phyloP scores from a whole-genome alignment of 2,329 filamentous ascomycete genomes.

The Penicillium sp. region DNA sequence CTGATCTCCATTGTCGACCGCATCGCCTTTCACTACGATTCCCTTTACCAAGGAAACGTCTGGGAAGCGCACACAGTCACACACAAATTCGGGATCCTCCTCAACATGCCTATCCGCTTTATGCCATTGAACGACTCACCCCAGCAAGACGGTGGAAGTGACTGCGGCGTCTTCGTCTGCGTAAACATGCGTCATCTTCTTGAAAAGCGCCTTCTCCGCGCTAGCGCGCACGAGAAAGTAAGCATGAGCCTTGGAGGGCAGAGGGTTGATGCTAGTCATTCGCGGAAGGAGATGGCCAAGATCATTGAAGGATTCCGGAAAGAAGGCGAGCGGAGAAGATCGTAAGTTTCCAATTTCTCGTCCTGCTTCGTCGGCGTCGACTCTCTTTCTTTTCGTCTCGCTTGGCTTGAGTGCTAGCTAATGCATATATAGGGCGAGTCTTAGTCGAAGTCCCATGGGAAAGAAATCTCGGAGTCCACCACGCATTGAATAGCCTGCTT shows the following conservation, averaged over 20 bases:
- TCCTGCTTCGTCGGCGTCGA: too few relatives aligned
- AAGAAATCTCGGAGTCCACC: constrained; percentile 30
- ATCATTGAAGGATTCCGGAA: constrained; percentile 86
- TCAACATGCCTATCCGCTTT: constrained; percentile 70
- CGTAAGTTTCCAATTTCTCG: constrained; percentile 61
- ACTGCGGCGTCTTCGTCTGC: constrained; percentile 96
- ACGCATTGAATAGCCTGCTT: constrained; percentile 25
- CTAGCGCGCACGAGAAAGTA: constrained; percentile 81
- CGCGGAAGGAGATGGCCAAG: constrained; percentile 86
- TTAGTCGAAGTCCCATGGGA: constrained; percentile 27
- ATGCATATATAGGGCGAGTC: constrained; percentile 16
- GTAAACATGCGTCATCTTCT: constrained; percentile 94
- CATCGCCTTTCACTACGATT: constrained; percentile 96
- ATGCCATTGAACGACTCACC: constrained; percentile 83
- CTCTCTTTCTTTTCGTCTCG: background rate
- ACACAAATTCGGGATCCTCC: constrained; percentile 69
- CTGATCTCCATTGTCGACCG: constrained; percentile 87
- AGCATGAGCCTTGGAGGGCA: constrained; percentile 92
- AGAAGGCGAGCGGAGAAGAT: constrained; percentile 82
- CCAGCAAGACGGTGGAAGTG: constrained; percentile 87
- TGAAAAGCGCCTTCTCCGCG: constrained; percentile 77
- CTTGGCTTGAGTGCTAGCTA: constrained; percentile 1
- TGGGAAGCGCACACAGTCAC: constrained; percentile 72
- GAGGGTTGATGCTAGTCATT: constrained; percentile 77
- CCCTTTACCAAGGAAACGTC: constrained; percentile 74